These are phyloP conservation scores for Schwanniomyces pseudopolymorphus DNA, from an alignment of 805 yeast genomes.

Conservation along the genomic window DNA sequence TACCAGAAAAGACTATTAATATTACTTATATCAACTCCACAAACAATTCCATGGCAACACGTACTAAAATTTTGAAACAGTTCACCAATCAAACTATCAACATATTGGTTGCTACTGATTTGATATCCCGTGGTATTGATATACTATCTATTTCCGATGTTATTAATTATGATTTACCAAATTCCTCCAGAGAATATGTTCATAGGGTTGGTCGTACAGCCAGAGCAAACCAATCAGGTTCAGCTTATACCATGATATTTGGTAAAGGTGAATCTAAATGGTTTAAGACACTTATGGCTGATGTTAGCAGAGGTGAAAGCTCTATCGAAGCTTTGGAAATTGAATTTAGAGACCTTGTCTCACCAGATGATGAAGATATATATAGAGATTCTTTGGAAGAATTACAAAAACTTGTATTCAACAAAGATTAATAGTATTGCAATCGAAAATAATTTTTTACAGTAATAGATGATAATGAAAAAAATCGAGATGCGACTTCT, in stretches of 20 bases:
- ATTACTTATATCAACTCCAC: slow-evolving; percentile 58
- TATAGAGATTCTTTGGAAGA: slow-evolving; percentile 26
- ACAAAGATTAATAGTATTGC: background rate
- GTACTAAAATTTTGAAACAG: slow-evolving; percentile 56
- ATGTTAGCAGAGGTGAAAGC: slow-evolving; percentile 42
- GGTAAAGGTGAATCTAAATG: slow-evolving; percentile 79
- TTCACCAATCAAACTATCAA: slow-evolving; percentile 56
- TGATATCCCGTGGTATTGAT: slow-evolving; percentile 95
- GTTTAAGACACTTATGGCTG: slow-evolving; percentile 49
- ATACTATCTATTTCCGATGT: slow-evolving; percentile 68
- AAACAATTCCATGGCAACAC: slow-evolving; percentile 46
- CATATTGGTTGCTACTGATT: slow-evolving; percentile 77
- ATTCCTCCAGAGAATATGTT: slow-evolving; percentile 85
- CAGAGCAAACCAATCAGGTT: slow-evolving; percentile 80
- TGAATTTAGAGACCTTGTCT: slow-evolving; percentile 19
- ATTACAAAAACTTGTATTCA: slow-evolving; percentile 16
- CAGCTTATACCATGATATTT: slow-evolving; percentile 68
- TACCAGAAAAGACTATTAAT: slow-evolving; percentile 9
- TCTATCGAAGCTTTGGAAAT: slow-evolving; percentile 19
- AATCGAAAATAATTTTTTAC: background rate
- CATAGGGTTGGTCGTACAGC: slow-evolving; percentile 98
- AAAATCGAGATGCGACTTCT: background rate
- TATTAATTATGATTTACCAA: slow-evolving; percentile 87
- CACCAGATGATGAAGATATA: slow-evolving; percentile 20
- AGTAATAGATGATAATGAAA: background rate